Evolutionary conservation across 441 rosid genomes (phyloP), one percentile per base, ranked within the genome.

Genomic region (Pelargonium australe): DNA sequence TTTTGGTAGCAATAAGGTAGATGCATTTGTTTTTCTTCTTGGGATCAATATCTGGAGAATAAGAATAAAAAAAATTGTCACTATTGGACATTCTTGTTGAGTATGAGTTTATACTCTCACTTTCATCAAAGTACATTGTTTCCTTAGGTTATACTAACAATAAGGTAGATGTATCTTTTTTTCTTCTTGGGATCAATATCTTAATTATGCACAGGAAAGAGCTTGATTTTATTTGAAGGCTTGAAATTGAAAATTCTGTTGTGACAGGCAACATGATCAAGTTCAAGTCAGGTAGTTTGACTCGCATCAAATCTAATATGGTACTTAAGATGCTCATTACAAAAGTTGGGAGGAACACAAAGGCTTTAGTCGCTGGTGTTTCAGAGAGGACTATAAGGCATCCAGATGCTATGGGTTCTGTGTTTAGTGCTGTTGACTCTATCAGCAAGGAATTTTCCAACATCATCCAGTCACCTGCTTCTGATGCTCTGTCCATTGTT

Each of bases 341-440:
- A 7, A 87, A 79, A 78, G 94, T 94, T 25, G 91, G 94, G 45
- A 79, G 99, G 77, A 87, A 94, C 77, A 94, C 97, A 0, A 91
- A 86, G 80, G 97, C 96, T 61, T 78, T 94, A 73, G 97, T 91
- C 61, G 85, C 96, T 25, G 89, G 95, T 28, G 99, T 91, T 73
- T 85, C 96, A 23, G 91, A 87, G 76, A 87, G 97, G 83, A 71
- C 83, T 14, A 65, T 61, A 4, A 82, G 96, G 72, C 94, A 94
- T 78, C 89, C 89, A 0, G 82, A 82, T 44, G 91, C 82, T 19
- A 91, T 94, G 99, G 65, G 65, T 17, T 87, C 76, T 25, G 86
- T 91, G 64, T 88, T 94, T 63, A 79, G 77, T 28, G 92, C 97
- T 0, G 87, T 94, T 28, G 96, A 94, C 78, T 85, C 83, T 17